Base-by-base conservation (phyloP, 1,284 basidiomycete genomes). In the Naganishia cerealis region DNA sequence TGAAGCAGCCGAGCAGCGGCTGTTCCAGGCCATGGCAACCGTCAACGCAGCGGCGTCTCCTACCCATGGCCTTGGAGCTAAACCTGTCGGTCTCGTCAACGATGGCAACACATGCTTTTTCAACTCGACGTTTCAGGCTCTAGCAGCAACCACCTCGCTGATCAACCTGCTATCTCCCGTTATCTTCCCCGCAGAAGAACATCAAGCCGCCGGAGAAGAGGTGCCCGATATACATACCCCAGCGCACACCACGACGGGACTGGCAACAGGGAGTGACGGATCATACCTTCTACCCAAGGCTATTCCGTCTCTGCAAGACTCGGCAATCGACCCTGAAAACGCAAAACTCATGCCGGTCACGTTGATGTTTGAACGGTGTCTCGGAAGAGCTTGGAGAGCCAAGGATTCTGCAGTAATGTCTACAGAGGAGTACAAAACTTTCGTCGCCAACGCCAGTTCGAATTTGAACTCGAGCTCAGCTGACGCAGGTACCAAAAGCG, bases 81-180 rank as follows among this genome's bases (percentile, higher is more conserved):
- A 77, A 67, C 80, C 80, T 10, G 73, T 77, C 10, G 91, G 91
- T 1, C 84, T 93, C 42, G 78, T 88, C 72, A 93, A 93, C 78
- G 88, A 92, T 81, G 90, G 90, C 54, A 94, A 94, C 80, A 93
- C 91, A 0, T 94, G 92, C 80, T 94, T 92, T 80, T 90, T 94
- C 86, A 94, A 94, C 80, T 92, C 90, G 21, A 90, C 91, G 24
- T 82, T 94, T 43, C 92, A 88, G 76, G 84, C 85, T 40, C 83
- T 86, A 13, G 67, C 70, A 29, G 70, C 70, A 21, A 71, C 67
- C 15, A 71, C 66, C 82, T 80, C 59, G 26, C 63, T 62, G 46
- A 59, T 66, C 24, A 73, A 89, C 87, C 80, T 90, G 42, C 84
- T 90, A 70, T 87, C 88, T 26, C 70, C 70, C n/a, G 67, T 68